Base-by-base conservation (phyloP, 257 asterid species). In the Lavandula angustifolia region DNA sequence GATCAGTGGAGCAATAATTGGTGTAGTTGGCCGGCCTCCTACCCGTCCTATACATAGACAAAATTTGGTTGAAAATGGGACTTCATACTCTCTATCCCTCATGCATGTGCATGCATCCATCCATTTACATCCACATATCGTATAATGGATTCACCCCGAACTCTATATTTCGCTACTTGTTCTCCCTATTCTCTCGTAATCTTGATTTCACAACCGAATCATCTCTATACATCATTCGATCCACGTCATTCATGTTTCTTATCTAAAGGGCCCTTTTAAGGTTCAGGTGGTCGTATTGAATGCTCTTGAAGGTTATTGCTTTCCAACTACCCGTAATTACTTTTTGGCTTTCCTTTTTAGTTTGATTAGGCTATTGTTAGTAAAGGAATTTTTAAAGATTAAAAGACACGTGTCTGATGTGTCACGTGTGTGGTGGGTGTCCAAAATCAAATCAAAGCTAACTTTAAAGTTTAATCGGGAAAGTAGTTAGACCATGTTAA, bases 1-100 rank as follows among this genome's bases (percentile, higher is more conserved):
- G 73, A 80, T 77, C 75, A 74, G 77, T 69, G 74, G 64, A 53
- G 70, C 76, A 78, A 72, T 78, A 56, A 75, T 81, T 78, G 72
- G 71, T 51, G 1, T 22, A 22, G 27, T 22, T 22, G 27, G 27
- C 27, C 27, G 27, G 27, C 27, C 27, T 22, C 27, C 27, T 22
- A 22, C 27, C 27, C 27, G 27, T 22, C 27, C 27, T 1, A 67
- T 51, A 40, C 8, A 33, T 6, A 41, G 51, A 40, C 35, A 51
- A 38, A 6, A 40, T 43, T 50, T 52, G 65, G 54, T 60, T 18
- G 6, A 40, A 56, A 70, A 42, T 59, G 50, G 70, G 70, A 2
- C 79, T 71, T 70, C 75, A 40, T 10, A 60, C 72, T 38, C 31
- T 12, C 17, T 62, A 60, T 31, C 76, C 81, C 78, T 49, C 71